Evolutionary conservation across 257 asterid species (phyloP), one percentile per base, ranked within the genome.

Genomic region (Fraxinus anomala): DNA sequence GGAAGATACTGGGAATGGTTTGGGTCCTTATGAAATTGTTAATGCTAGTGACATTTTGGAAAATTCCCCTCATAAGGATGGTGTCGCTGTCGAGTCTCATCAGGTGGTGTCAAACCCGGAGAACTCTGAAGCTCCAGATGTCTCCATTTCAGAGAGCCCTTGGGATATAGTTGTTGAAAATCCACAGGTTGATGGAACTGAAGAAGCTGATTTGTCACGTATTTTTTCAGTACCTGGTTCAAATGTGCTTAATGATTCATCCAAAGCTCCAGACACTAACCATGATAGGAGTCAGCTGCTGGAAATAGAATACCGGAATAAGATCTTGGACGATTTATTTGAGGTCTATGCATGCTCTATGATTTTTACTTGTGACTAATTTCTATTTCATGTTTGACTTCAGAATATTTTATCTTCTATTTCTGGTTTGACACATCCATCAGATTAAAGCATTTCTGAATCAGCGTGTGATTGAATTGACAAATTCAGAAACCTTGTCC

Each of bases 281-380:
- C 82, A 80, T 37, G 95, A 84, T 21, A 91, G 93, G 88, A 93
- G 98, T 86, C 92, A 83, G 84, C 96, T 95, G 84, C 80, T 93
- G 92, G 99, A 95, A 82, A 95, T 93, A 13, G 98, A 91, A 73
- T 95, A 90, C 80, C 85, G 98, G 89, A 95, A 95, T 87, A 91
- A 87, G 89, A 92, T 95, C 84, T 98, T 95, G 39, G 97, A 95
- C 86, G 97, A 95, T 92, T 85, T 93, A 82, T 93, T 88, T 80
- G 99, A 93, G 98, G 99, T 95, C 74, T 74, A 23, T 9, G 4
- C 33, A 59, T 17, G 75, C 74, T 70, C 34, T 23, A 24, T 73
- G 13, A 13, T 34, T 61, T 44, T 67, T 42, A 31, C 14, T 24
- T 9, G 26, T 13, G 19, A 28, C 67, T 33, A 61, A 61, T 65